These are phyloP conservation scores for Diatrype stigma DNA, from an alignment of 2,329 filamentous ascomycete species.

Conservation along the genomic window DNA sequence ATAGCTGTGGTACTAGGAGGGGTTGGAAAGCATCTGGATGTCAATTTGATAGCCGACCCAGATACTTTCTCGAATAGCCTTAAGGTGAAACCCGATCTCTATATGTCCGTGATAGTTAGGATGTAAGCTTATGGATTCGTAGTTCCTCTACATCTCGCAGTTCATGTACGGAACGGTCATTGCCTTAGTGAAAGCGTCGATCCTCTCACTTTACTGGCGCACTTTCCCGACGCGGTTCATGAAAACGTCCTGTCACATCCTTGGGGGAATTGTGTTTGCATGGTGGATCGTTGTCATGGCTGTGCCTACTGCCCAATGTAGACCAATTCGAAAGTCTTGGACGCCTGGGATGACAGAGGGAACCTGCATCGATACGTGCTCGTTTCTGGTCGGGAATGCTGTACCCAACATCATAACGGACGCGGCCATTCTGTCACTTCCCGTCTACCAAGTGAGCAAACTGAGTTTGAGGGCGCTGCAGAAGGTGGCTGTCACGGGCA, in stretches of 20 bases:
- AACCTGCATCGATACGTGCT: not conserved
- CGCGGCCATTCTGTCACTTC: not conserved
- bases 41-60: not conserved
- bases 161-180: not conserved
- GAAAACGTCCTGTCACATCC: not conserved
- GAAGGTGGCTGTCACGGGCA: not conserved
- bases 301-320: not conserved
- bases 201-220: not conserved
- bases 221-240: constrained; percentile 1
- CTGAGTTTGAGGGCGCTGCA: not conserved
- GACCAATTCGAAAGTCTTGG: not conserved
- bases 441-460: not conserved
- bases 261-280: not conserved
- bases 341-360: not conserved
- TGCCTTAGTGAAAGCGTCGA: not conserved
- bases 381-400: not conserved
- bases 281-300: not conserved
- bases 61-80: not conserved
- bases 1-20: not conserved
- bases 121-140: not conserved
- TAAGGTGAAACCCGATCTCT: not conserved
- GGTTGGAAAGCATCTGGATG: not conserved
- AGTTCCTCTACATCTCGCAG: not conserved
- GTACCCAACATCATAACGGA: not conserved
- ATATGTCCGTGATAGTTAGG: not conserved